Evolutionary conservation across 2,329 filamentous ascomycete genomes (phyloP).

Genomic region (Epicoccum nigrum): DNA sequence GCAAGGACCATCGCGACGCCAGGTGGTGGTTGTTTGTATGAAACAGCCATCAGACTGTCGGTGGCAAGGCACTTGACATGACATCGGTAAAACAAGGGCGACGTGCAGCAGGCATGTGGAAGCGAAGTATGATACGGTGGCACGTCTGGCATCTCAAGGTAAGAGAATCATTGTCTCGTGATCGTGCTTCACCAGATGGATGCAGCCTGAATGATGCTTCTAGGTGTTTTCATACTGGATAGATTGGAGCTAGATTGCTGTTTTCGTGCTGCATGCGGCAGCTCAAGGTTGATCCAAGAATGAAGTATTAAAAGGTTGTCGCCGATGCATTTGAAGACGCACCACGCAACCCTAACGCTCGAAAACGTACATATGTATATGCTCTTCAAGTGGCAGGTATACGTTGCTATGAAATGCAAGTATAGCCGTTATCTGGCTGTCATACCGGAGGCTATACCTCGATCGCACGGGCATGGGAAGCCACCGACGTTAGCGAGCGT

Average conservation of each 20-base stretch:
- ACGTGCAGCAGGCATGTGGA: not conserved
- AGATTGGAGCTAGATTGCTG: constrained; percentile 1
- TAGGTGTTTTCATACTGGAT: not conserved
- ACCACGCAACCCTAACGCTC: not conserved
- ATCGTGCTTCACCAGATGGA: not conserved
- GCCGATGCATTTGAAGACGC: not conserved
- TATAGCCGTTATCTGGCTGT: constrained; percentile 6
- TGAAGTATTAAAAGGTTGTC: not conserved
- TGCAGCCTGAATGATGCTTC: not conserved
- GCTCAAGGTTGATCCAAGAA: not conserved
- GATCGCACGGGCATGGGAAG: constrained; percentile 16
- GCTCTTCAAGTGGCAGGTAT: not conserved
- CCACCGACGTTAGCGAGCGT: constrained; percentile 6
- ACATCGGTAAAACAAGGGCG: constrained; percentile 14
- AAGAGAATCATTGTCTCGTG: constrained; percentile 4
- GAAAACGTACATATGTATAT: not conserved
- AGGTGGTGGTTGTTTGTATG: constrained; percentile 27
- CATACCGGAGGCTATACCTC: constrained; percentile 2
- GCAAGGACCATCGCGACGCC: not conserved
- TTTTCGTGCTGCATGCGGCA: constrained; percentile 2
- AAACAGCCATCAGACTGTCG: constrained; percentile 30
- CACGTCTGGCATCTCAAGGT: not conserved
- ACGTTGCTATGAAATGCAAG: not conserved
- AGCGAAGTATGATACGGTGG: constrained; percentile 3
- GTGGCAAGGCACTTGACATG: constrained; percentile 16